These are phyloP conservation scores for Lavandula angustifolia DNA, from an alignment of 257 asterid species.

Conservation along the genomic window DNA sequence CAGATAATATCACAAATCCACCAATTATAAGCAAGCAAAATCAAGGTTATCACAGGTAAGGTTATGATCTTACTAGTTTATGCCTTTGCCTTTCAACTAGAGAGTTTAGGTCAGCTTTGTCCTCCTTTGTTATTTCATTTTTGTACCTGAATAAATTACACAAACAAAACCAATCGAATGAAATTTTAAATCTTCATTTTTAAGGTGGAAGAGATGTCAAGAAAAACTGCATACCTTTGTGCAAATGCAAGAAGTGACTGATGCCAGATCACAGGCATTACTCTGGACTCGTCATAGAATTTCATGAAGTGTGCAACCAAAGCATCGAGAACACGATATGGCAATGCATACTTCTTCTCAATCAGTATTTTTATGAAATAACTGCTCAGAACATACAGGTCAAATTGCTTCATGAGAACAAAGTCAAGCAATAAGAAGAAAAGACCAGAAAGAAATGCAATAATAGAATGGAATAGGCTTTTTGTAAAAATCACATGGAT, in stretches of 20 bases:
- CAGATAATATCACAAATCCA: background rate
- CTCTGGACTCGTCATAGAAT: constrained; percentile 67
- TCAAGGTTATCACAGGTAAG: constrained; percentile 11
- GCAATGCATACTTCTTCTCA: constrained; percentile 97
- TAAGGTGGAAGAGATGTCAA: background rate
- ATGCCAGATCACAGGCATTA: constrained; percentile 99
- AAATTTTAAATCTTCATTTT: background rate
- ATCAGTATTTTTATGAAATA: constrained; percentile 75
- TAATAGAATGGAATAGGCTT: constrained; percentile 29
- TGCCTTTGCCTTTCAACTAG: constrained; percentile 79
- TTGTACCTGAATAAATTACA: constrained; percentile 62
- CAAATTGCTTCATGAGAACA: background rate
- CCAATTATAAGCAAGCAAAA: background rate
- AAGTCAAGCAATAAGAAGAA: background rate
- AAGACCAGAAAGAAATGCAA: constrained; percentile 36
- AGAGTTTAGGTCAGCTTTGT: constrained; percentile 58
- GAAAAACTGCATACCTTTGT: constrained; percentile 59
- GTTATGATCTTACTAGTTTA: constrained; percentile 58
- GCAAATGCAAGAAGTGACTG: constrained; percentile 95
- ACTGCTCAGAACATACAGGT: constrained; percentile 50
- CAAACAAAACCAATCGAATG: background rate
- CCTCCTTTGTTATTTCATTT: constrained; percentile 80
- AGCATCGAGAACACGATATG: constrained; percentile 90
- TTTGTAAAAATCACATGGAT: background rate
- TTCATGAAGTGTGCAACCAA: constrained; percentile 87